Conservation (phyloP, 2,329 filamentous ascomycete species). For the Fusarium fracticaudum region DNA sequence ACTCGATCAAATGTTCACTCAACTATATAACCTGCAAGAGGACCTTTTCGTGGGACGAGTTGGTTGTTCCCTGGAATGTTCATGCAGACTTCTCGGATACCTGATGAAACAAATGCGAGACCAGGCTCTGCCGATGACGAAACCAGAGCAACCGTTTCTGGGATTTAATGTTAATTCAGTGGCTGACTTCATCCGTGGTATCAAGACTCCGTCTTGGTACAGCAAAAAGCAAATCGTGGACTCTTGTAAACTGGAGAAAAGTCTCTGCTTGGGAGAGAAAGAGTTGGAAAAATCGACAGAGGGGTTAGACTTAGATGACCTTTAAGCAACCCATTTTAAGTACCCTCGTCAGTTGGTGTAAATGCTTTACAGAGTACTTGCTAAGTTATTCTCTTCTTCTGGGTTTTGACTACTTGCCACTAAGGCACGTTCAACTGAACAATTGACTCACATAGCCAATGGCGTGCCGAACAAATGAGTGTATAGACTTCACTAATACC, state of each 20-base stretch:
- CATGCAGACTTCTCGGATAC: neutral
- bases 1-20: neutral
- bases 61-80: neutral
- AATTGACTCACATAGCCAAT: too few relatives aligned
- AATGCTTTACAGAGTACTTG: neutral
- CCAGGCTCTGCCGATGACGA: neutral
- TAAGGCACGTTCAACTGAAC: neutral
- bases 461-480: too few relatives aligned
- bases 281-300: neutral
- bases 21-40: neutral
- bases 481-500: too few relatives aligned
- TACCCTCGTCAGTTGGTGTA: neutral
- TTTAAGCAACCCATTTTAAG: fast-evolving
- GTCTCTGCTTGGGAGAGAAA: neutral
- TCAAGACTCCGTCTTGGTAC: neutral
- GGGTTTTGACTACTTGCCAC: too few relatives aligned
- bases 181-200: neutral
- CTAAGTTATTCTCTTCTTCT: neutral
- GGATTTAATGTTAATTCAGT: neutral
- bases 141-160: neutral
- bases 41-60: neutral
- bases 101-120: neutral
- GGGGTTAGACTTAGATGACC: neutral
- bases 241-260: neutral
- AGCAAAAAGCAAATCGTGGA: neutral